These are phyloP conservation scores for Gyrodon lividus DNA, from an alignment of 768 basidiomycete genomes.

Conservation along the genomic window DNA sequence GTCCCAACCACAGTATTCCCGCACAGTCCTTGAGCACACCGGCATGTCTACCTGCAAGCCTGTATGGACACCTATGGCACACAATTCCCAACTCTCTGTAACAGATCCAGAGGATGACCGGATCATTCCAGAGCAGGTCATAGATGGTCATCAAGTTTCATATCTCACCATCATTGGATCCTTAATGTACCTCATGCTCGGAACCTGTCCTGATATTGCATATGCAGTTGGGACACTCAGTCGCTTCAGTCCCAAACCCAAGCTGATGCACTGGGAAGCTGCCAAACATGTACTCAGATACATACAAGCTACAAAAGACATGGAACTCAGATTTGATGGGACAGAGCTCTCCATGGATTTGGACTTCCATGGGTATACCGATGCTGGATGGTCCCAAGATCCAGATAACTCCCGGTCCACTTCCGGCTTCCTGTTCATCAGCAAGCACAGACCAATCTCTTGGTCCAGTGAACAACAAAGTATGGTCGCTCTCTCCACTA, in stretches of 20 bases:
- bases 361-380: background rate
- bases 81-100: too few relatives aligned
- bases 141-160: too few relatives aligned
- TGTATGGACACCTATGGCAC: too few relatives aligned
- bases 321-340: background rate
- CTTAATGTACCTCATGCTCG: conserved; percentile 4
- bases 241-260: background rate
- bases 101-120: too few relatives aligned
- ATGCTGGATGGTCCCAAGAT: background rate
- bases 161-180: too few relatives aligned
- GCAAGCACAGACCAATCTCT: background rate
- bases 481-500: too few relatives aligned
- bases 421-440: background rate
- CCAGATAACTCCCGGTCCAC: background rate
- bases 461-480: too few relatives aligned
- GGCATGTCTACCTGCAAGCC: too few relatives aligned
- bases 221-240: background rate
- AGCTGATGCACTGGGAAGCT: background rate
- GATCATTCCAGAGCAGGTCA: too few relatives aligned
- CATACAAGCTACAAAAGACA: background rate
- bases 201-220: background rate
- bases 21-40: too few relatives aligned
- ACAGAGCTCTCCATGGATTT: background rate
- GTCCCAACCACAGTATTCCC: background rate
- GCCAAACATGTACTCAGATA: background rate